phyloP scores from a whole-genome alignment of 495 filamentous ascomycete genomes.

The Pseudoneurospora amorphoporcata region DNA sequence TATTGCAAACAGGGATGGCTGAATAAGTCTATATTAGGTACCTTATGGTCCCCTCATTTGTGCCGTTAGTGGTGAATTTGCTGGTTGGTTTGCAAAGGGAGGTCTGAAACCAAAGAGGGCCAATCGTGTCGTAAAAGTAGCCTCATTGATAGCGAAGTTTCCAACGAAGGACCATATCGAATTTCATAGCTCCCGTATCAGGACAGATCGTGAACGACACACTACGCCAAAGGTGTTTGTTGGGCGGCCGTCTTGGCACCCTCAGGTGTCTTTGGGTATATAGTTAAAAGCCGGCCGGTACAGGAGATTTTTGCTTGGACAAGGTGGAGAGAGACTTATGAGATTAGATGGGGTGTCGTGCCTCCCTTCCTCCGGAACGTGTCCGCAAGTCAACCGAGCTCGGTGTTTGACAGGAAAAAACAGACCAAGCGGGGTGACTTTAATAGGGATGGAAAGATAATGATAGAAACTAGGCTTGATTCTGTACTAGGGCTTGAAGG shows the following conservation, averaged over 20 bases:
- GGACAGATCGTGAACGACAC: not conserved
- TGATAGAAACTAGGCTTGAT: too few species aligned
- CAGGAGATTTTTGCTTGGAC: conserved; percentile 14
- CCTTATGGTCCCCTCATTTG: not conserved
- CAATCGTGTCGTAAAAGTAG: not conserved
- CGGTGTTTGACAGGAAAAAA: not conserved
- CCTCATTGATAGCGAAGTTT: not conserved
- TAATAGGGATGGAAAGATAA: too few species aligned
- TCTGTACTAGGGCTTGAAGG: too few species aligned
- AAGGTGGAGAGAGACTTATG: conserved; percentile 15
- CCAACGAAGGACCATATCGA: not conserved
- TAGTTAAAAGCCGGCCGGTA: conserved; percentile 7
- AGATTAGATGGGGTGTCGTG: not conserved
- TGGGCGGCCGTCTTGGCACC: not conserved
- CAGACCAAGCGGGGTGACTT: too few species aligned
- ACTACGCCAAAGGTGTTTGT: not conserved
- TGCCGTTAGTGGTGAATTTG: not conserved
- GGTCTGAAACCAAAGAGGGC: too few species aligned
- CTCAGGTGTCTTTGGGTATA: not conserved
- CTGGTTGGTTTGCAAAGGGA: not conserved
- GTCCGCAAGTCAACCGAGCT: not conserved
- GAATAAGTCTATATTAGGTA: not conserved
- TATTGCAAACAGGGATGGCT: not conserved
- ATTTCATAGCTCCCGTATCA: not conserved
- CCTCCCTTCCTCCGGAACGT: not conserved